Evolutionary conservation across 2,329 filamentous ascomycete genomes (phyloP), one percentile per base, ranked within the genome.

Genomic region (Claviceps digitariae): DNA sequence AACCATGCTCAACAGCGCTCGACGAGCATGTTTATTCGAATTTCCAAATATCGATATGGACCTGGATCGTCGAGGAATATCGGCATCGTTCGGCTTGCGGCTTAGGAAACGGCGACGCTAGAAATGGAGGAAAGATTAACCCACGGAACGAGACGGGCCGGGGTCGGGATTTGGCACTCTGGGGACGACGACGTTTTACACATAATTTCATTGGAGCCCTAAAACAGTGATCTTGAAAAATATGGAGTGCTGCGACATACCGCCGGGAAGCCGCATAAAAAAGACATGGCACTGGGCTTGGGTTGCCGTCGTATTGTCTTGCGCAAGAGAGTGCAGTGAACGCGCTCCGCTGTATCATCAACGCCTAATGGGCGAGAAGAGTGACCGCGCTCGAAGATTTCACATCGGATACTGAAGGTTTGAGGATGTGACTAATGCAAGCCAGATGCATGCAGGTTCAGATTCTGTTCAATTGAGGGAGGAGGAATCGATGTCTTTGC

Each of bases 21-120:
- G 48, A 23, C 62, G 60, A 25, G 66, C 62, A 25, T 62, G 55
- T 47, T 60, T 54, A 47, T 70, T 69, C 25, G 66, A 63, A 53
- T 65, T 66, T 49, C 64, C 69, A 51, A 71, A 69, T 53, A 72
- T 66, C 52, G 69, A 71, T 58, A 71, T 64, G 38, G 69, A 71
- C 23, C 63, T 66, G 45, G 61, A 56, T 27, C 69, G 69, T 45
- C 60, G 58, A 46, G 61, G 66, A 53, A 59, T 58, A 27, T 62
- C 57, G 21, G 51, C 2, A 5, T 55, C 50, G 27, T 49, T 34
- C 23, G 41, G 43, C 29, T 54, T 55, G 49, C 54, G 52, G 17
- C 57, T 54, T 6, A 53, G 29, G 27, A 57, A 57, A 31, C 57
- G 57, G 40, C 57, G 59, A 53, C 58, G 53, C 54, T 59, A 43